phyloP scores from a whole-genome alignment of 768 basidiomycete genomes.

The Tricholoma terreum region DNA sequence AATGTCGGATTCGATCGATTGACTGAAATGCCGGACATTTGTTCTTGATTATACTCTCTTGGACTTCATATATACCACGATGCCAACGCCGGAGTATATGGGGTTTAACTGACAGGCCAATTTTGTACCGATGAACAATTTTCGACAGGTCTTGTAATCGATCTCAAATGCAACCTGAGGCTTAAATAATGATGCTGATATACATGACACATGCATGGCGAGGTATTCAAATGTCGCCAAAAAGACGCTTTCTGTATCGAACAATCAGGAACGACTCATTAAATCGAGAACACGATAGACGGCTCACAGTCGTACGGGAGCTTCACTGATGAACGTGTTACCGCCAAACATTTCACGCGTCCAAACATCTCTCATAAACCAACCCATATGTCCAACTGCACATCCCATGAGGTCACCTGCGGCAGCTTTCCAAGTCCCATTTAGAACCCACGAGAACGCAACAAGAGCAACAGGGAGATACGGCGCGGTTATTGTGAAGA shows the following conservation, averaged over 20 bases:
- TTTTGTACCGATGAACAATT: too few relatives aligned
- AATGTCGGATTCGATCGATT: conserved; percentile 15
- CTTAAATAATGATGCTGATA: neutral
- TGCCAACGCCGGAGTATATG: too few relatives aligned
- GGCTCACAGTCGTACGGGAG: conserved; percentile 68
- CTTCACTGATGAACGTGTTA: conserved; percentile 65
- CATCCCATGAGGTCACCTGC: conserved; percentile 82
- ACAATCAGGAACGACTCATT: neutral
- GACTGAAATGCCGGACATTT: neutral
- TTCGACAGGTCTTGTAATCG: neutral
- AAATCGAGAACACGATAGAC: conserved; percentile 6
- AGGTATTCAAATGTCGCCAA: conserved; percentile 48
- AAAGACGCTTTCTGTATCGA: conserved; percentile 54
- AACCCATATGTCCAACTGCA: conserved; percentile 81
- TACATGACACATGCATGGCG: neutral
- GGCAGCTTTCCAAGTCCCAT: conserved; percentile 81
- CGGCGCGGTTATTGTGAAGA: conserved; percentile 92
- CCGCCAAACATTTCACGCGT: conserved; percentile 84
- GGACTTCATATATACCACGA: too few relatives aligned
- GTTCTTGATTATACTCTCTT: neutral
- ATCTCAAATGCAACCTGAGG: neutral
- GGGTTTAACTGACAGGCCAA: too few relatives aligned
- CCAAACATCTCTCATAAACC: conserved; percentile 87
- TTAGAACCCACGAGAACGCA: conserved; percentile 78
- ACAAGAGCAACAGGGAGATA: conserved; percentile 93